Conservation (phyloP, 305 asterid genomes). For the Fraxinus ornus region DNA sequence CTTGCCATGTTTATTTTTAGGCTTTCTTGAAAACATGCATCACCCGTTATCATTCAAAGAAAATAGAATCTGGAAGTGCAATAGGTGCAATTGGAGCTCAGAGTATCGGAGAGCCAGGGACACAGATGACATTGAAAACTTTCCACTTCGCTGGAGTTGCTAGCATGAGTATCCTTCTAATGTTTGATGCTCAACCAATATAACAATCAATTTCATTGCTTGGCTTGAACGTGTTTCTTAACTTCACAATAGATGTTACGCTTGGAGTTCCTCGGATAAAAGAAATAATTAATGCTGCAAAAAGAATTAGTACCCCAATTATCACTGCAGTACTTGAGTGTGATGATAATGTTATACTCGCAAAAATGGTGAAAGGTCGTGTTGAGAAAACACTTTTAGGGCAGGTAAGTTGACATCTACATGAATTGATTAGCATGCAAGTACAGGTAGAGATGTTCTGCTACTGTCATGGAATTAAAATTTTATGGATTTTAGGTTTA, state of each 20-base stretch:
- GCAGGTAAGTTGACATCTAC: conserved; percentile 51
- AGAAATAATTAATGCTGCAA: conserved; percentile 86
- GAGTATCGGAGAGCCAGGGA: conserved; percentile 96
- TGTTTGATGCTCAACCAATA: conserved; percentile 19
- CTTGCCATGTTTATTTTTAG: conserved; percentile 35
- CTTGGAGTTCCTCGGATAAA: conserved; percentile 95
- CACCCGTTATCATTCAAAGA: conserved; percentile 75
- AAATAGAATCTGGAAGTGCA: conserved; percentile 80
- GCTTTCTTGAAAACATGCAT: conserved; percentile 76
- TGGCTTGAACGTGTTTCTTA: conserved; percentile 38
- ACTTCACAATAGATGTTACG: conserved; percentile 72
- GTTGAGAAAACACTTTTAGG: conserved; percentile 80
- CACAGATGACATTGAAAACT: conserved; percentile 98
- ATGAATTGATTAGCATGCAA: conserved; percentile 8
- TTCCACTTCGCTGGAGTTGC: conserved; percentile 99
- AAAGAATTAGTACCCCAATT: conserved; percentile 83
- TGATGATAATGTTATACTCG: conserved; percentile 43
- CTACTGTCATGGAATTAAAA: neutral
- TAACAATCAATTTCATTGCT: conserved; percentile 17
- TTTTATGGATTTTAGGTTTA: neutral
- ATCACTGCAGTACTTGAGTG: conserved; percentile 57
- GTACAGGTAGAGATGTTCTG: conserved; percentile 1
- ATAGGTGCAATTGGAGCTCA: conserved; percentile 97
- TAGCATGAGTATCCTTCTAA: conserved; percentile 95
- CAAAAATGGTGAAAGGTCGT: conserved; percentile 70